Base-by-base conservation (phyloP, 495 filamentous ascomycete genomes). In the Lasiosphaeriaceae sp. region DNA sequence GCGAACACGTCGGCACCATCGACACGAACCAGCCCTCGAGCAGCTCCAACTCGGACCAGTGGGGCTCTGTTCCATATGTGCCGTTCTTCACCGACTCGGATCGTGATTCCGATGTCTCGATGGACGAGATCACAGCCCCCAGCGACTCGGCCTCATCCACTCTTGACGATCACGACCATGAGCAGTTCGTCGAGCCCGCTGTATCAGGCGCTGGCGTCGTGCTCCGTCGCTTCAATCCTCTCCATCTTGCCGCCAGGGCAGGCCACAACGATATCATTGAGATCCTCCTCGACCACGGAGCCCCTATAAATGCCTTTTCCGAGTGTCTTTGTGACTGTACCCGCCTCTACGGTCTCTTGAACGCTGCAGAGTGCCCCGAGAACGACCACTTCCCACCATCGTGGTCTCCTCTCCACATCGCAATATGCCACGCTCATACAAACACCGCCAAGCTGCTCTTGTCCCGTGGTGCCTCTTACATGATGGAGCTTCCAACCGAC, bases 351-450 rank as follows among this genome's bases (percentile, higher is more conserved):
- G 68, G 68, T 0, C 52, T 67, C 11, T 23, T 70, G 47, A 70
- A 65, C 50, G 57, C 59, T 1, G 44, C 59, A 11, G 65, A 68
- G 47, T 17, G 26, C 26, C 60, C 61, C 12, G 12, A 59, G 47
- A 21, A 23, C 1, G n/a, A 50, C 3, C 6, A 11, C 1, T 9
- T 14, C 35, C 48, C 37, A 0, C 65, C 65, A 3, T 17, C 54
- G 0, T 76, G 71, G 72, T 61, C 60, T 16, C 62, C 74, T 11
- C 63, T 76, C 11, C 74, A 76, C 57, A 55, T 62, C 22, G 65
- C 74, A 22, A 67, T 76, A 35, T 76, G 74, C 55, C 66, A 70
- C 24, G 50, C 57, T 11, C 63, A 62, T 43, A 45, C 64, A 19
- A 60, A 66, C 2, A 70, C 67, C 7, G 68, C 68, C 16, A 60